phyloP scores from a whole-genome alignment of 768 basidiomycete species.

The Tulasnella sp. region DNA sequence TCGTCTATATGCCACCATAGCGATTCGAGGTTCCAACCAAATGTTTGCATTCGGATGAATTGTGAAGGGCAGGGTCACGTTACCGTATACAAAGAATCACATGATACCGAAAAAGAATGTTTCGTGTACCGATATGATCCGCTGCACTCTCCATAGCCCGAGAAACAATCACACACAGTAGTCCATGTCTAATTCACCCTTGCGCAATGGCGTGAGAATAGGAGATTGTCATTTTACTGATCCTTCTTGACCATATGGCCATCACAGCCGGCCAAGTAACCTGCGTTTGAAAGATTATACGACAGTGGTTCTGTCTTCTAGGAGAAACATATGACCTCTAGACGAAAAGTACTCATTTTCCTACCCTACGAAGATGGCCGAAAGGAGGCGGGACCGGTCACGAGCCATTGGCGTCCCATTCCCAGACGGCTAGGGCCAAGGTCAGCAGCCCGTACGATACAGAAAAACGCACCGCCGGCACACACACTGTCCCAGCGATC shows the following conservation, averaged over 20 bases:
- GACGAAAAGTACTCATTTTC: too few relatives aligned
- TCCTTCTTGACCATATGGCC: conserved; percentile 64
- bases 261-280: conserved; percentile 22
- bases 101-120: too few relatives aligned
- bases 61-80: conserved; percentile 73
- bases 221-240: conserved; percentile 85
- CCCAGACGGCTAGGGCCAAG: conserved; percentile 59
- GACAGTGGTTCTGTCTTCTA: conserved; percentile 68
- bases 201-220: conserved; percentile 93
- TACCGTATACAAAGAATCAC: conserved; percentile 87
- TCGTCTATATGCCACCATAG: too few relatives aligned
- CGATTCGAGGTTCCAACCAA: too few relatives aligned
- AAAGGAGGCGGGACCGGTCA: too few relatives aligned
- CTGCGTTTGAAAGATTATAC: conserved; percentile 54
- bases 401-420: conserved; percentile 73
- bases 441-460: not conserved
- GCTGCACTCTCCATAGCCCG: conserved; percentile 64
- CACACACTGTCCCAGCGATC: conserved; percentile 11
- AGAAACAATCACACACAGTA: conserved; percentile 81
- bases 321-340: conserved; percentile 29
- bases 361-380: too few relatives aligned
- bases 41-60: conserved; percentile 86
- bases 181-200: conserved; percentile 91
- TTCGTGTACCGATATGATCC: conserved; percentile 34
- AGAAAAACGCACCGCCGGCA: conserved; percentile 28